A percentile compares a stretch with the other conserved stretches of the same genome.
Evolutionary conservation across 2,329 filamentous ascomycete species (phyloP).

Genomic region (Fusarium circinatum): DNA sequence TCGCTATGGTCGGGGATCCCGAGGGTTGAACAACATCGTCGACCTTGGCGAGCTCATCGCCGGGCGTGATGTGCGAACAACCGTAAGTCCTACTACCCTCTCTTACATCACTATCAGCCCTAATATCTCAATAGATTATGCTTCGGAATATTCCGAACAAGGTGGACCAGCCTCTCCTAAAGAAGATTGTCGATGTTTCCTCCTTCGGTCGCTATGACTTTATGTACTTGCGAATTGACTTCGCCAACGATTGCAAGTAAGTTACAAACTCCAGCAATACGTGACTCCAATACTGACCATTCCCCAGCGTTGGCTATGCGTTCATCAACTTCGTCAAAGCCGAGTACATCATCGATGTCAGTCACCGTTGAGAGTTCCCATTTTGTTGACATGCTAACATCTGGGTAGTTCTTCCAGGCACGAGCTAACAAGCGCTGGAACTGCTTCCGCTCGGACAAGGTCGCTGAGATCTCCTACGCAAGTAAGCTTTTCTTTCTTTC

Average conservation of each 20-base stretch:
- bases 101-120: background rate
- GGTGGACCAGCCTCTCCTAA: constrained; percentile 80
- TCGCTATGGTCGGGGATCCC: background rate
- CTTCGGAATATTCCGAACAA: constrained; percentile 94
- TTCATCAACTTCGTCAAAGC: constrained; percentile 91
- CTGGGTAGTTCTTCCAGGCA: constrained; percentile 73
- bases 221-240: constrained; percentile 92
- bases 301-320: constrained; percentile 85
- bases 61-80: constrained; percentile 79
- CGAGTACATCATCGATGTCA: constrained; percentile 76
- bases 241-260: constrained; percentile 85
- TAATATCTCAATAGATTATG: constrained; percentile 74
- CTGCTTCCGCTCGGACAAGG: constrained; percentile 84
- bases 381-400: constrained; percentile 27
- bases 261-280: constrained; percentile 49
- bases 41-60: constrained; percentile 53
- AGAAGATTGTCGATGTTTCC: constrained; percentile 80
- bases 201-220: constrained; percentile 91
- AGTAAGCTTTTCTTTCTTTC: constrained; percentile 65
- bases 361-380: constrained; percentile 39
- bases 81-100: constrained; percentile 59
- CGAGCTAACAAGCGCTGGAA: constrained; percentile 81
- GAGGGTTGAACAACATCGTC: constrained; percentile 64
- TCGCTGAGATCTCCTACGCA: constrained; percentile 94
- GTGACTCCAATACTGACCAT: constrained; percentile 37